Evolutionary conservation across 2,329 filamentous ascomycete genomes (phyloP), one percentile per base, ranked within the genome.

Genomic region (Sporothrix schenckii): DNA sequence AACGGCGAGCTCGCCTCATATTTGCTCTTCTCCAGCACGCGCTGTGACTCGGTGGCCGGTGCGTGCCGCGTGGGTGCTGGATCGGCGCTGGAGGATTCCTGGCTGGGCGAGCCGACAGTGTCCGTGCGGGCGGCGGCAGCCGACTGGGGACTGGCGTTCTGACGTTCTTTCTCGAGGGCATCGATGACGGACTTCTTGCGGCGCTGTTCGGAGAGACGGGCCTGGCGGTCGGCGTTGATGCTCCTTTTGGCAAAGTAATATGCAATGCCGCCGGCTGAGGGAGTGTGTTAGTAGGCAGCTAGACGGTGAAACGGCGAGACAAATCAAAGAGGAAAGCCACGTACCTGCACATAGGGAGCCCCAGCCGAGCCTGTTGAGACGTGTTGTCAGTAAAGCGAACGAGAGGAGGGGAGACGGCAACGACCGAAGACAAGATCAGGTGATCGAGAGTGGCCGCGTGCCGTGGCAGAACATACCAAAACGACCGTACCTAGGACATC

Each of bases 181-280:
- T 85, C 81, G 53, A 85, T 82, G 75, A 84, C 81, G 71, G 85
- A 86, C 82, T 86, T 90, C 82, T 91, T 89, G 75, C 88, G 82
- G 69, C 86, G 85, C 71, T 85, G 86, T 72, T 91, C 89, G 76
- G 91, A 87, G 74, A 91, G 87, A 76, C 92, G 88, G 72, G 88
- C 83, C 72, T 87, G 85, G 74, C 94, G 92, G 81, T 97, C 93
- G 75, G 92, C 92, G 79, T 97, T 97, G 86, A 99, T 97, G 80
- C 90, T 90, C 78, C 88, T 87, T 86, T 99, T 99, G 74, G 95
- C 95, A 79, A 97, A 97, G 84, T 92, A 93, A 85, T 98, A 99
- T 77, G 94, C 93, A 73, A 91, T 92, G 74, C 89, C 95, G 78
- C 94, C 95, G 75, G 94, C 93, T 93, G 77, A 10, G 68, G 34